phyloP scores from a whole-genome alignment of 129 eudicot species.

The Flaveria sonorensis region DNA sequence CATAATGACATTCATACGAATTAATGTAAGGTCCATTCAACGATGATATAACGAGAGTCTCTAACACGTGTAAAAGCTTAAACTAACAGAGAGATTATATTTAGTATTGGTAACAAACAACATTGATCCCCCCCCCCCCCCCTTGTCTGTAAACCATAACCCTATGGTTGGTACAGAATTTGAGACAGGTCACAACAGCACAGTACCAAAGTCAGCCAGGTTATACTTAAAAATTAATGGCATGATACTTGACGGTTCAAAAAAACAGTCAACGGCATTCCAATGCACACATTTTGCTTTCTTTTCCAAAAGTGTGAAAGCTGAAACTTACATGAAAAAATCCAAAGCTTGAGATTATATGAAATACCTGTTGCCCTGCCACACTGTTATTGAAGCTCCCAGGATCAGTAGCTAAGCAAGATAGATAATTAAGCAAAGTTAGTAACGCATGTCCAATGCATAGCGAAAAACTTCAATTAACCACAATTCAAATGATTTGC shows the following conservation, averaged over 20 bases:
- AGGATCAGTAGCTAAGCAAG: slow-evolving; percentile 59
- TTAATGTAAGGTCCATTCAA: slow-evolving; percentile 9
- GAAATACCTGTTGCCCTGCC: slow-evolving; percentile 72
- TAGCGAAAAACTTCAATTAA: neutral
- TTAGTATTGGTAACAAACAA: slow-evolving; percentile 6
- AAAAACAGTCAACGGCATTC: neutral
- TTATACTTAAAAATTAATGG: neutral
- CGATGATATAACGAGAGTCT: neutral
- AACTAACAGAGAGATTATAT: neutral
- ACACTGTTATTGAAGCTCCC: slow-evolving; percentile 97
- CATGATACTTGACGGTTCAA: too few species aligned
- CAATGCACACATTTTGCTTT: neutral
- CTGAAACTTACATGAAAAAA: slow-evolving; percentile 1
- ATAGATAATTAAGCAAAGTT: neutral
- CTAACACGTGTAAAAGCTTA: slow-evolving; percentile 21
- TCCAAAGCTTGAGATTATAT: slow-evolving; percentile 14
- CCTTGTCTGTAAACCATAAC: slow-evolving; percentile 2
- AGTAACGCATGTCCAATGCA: slow-evolving; percentile 3
- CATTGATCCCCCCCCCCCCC: neutral
- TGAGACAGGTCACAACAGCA: neutral
- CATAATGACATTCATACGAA: neutral
- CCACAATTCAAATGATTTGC: slow-evolving; percentile 9
- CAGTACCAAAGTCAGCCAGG: neutral
- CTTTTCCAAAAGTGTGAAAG: slow-evolving; percentile 9
- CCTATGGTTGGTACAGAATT: neutral